Base-by-base conservation (phyloP, 2,329 filamentous ascomycete genomes). In the Dothistroma pini region DNA sequence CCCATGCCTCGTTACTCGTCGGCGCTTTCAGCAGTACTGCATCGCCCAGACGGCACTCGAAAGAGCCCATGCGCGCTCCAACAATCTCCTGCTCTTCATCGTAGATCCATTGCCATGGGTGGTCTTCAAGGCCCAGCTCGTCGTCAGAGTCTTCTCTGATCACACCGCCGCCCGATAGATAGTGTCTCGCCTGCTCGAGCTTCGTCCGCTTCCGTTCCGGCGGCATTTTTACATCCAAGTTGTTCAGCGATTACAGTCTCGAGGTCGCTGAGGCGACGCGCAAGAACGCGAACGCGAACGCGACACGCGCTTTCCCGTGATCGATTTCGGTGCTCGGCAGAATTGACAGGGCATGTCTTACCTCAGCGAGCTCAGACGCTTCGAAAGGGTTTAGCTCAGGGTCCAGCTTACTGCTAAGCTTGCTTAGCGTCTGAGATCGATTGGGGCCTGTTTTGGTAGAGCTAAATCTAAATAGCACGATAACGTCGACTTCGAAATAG, bases 1-100 rank as follows among this genome's bases (percentile, higher is more conserved):
- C 89, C 93, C 95, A 99, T 11, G 92, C 89, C 70, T 96, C 91
- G 66, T 91, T 91, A 47, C 90, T 91, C 44, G 96, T 91, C 11
- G 71, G 71, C 0, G 93, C 91, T 75, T 96, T 96, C 58, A 99
- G 81, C 47, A 97, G 81, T 38, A 97, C 88, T 21, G 86, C 84
- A 71, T 99, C 92, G 50, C 95, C 95, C 41, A 96, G 74, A 57
- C 79, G 83, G 77, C 92, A 96, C 71, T 89, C 84, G 66, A 97
- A 96, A 12, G 75, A 80, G 25, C 92, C 93, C 83, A 92, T 92
- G 29, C 85, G 86, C 21, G 93, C 95, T 4, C 91, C 95, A 47
- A 95, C 75, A 50, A 97, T 96, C 38, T 22, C 25, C 31, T 64
- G 65, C 19, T 71, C 67, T 38, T 79, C 79, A 21, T 80, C 81